Evolutionary conservation across 164 flowering plant genomes (phyloP), one percentile per base, ranked within the genome.

Genomic region (Tinospora cordifolia): DNA sequence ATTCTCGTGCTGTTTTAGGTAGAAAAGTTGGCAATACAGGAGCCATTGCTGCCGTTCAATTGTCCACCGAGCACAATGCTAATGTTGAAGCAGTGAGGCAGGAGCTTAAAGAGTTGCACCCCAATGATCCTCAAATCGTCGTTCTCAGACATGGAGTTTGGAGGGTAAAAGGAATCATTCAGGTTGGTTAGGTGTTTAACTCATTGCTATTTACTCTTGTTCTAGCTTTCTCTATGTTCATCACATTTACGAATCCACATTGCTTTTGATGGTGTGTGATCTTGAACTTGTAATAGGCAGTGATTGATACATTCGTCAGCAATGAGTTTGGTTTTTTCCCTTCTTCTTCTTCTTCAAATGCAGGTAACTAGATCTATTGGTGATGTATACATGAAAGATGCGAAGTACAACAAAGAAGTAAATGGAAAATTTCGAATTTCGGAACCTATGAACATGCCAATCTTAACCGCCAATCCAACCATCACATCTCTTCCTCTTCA

Each of bases 101-200:
- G 22, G 97, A 91, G 66, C 91, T 91, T 34, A 79, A 67, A 78
- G 88, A 82, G 14, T 67, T 81, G 44, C 93, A 91, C 72, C 97
- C 97, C 7, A 30, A 83, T 81, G 97, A 91, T 79, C 88, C 93
- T 10, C 84, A 89, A 65, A 84, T 91, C 69, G 94, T 88, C 65
- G 88, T 89, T 41, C 77, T 82, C n/a, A 87, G 75, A 71, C 97
- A 87, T 81, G 92, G 91, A 68, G 87, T 88, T 75, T 91, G 97
- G 97, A 85, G 93, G 76, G 92, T 91, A 19, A 91, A 91, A 77
- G 97, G 97, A 68, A 86, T 89, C 63, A 91, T 91, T 81, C 97
- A 91, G 97, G 97, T 89, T 15, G 39, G 6, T 54, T n/a, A n/a
- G n/a, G n/a, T n/a, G n/a, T n/a, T 47, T 47, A 14, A 13, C 19